These are phyloP conservation scores for Xylariaceae sp. DNA, from an alignment of 2,329 filamentous ascomycete genomes.

Conservation along the genomic window DNA sequence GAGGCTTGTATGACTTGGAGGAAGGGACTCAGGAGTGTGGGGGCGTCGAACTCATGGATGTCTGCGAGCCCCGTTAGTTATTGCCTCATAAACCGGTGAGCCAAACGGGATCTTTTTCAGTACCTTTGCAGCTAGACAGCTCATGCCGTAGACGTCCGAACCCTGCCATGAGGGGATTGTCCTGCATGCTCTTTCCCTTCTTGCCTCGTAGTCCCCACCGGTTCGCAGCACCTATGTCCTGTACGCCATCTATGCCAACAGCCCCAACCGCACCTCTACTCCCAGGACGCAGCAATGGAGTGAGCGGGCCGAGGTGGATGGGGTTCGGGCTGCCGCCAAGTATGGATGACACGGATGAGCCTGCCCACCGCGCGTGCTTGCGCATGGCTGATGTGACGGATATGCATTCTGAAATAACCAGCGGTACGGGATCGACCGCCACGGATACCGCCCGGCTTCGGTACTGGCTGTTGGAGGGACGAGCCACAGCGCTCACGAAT, in stretches of 20 bases:
- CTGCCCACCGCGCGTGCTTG: slow-evolving; percentile 92
- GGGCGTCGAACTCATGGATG: slow-evolving; percentile 82
- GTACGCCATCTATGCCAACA: slow-evolving; percentile 36
- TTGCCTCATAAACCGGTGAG: neutral
- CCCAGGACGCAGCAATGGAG: slow-evolving; percentile 35
- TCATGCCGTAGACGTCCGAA: slow-evolving; percentile 88
- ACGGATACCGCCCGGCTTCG: slow-evolving; percentile 64
- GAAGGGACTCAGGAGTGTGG: slow-evolving; percentile 85
- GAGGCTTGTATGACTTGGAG: slow-evolving; percentile 95
- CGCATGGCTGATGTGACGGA: slow-evolving; percentile 97
- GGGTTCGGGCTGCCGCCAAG: slow-evolving; percentile 68
- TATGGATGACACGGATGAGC: slow-evolving; percentile 94
- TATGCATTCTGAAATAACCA: slow-evolving; percentile 98
- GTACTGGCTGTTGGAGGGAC: slow-evolving; percentile 48
- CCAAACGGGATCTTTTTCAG: slow-evolving; percentile 11
- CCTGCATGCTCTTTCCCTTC: slow-evolving; percentile 94
- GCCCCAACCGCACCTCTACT: slow-evolving; percentile 37
- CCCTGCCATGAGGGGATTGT: slow-evolving; percentile 91
- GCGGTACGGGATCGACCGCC: slow-evolving; percentile 81
- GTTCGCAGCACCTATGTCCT: slow-evolving; percentile 62
- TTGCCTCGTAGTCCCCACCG: slow-evolving; percentile 92
- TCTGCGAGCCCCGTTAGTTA: slow-evolving; percentile 46
- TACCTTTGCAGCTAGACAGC: slow-evolving; percentile 77
- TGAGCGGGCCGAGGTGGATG: slow-evolving; percentile 47
- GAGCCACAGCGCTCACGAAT: slow-evolving; percentile 13